A percentile compares a stretch with the other conserved stretches of the same genome.
Evolutionary conservation across 352 stramenopile species (phyloP).

Genomic region (Blastocystis sp.): DNA sequence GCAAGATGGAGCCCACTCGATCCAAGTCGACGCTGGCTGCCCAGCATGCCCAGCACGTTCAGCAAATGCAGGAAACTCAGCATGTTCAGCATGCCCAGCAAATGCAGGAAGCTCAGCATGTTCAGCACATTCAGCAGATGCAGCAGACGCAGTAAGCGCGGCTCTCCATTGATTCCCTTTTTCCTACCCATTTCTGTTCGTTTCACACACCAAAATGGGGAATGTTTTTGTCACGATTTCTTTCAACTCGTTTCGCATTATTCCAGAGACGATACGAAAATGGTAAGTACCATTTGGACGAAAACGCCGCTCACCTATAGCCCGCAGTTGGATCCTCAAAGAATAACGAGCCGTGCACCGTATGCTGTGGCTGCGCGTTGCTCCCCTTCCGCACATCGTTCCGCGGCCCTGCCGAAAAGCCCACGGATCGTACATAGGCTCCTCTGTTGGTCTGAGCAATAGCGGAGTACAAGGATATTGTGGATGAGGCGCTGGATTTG

Average conservation of each 20-base stretch:
- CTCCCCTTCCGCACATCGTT: constrained; percentile 53
- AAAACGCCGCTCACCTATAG: neutral
- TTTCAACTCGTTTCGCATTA: neutral
- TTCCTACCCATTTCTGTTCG: neutral
- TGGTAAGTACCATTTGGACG: neutral
- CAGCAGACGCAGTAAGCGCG: too few relatives aligned
- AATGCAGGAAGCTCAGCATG: too few relatives aligned
- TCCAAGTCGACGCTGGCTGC: constrained; percentile 8
- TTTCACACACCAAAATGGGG: neutral
- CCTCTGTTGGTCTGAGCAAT: neutral
- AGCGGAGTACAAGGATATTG: constrained; percentile 62
- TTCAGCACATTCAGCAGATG: too few relatives aligned
- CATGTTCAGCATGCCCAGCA: too few relatives aligned
- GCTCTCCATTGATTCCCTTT: too few relatives aligned
- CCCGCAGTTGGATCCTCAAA: constrained; percentile 58
- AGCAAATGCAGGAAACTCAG: too few relatives aligned
- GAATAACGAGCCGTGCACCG: constrained; percentile 59
- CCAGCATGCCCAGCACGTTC: neutral
- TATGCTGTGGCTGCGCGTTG: constrained; percentile 62
- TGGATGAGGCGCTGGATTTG: constrained; percentile 61
- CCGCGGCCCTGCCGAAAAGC: constrained; percentile 3
- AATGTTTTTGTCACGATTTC: neutral
- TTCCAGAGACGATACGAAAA: neutral
- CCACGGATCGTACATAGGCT: constrained; percentile 11
- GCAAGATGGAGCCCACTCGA: constrained; percentile 2